Conservation (phyloP, 208 protist species). For the Angomonas ambiguus region DNA sequence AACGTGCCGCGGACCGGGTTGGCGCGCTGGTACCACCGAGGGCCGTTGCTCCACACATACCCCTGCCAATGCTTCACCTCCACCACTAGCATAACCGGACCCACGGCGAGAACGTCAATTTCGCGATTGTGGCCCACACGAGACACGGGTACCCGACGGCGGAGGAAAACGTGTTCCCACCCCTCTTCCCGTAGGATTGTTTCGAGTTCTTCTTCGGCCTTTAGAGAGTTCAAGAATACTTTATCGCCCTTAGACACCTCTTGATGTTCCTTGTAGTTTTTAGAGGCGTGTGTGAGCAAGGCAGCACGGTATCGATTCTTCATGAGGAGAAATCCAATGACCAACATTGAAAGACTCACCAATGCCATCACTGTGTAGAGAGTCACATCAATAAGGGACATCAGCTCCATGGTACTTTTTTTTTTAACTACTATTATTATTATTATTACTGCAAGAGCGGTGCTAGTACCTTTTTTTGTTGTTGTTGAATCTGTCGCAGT, state of each 20-base stretch:
- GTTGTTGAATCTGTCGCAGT: too few species aligned
- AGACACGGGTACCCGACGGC: constrained; percentile 66
- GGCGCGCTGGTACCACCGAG: constrained; percentile 74
- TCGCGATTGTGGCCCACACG: constrained; percentile 82
- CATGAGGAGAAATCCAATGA: constrained; percentile 37
- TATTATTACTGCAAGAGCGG: too few species aligned
- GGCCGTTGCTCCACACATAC: constrained; percentile 81
- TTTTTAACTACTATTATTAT: too few species aligned
- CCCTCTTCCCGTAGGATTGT: constrained; percentile 59
- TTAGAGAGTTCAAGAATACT: constrained; percentile 51
- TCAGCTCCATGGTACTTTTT: too few species aligned
- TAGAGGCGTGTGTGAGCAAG: constrained; percentile 32
- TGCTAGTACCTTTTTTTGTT: too few species aligned
- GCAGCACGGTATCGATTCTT: constrained; percentile 41
- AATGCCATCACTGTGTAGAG: constrained; percentile 38
- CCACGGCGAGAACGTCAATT: constrained; percentile 85
- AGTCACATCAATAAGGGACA: constrained; percentile 29
- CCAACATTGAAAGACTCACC: constrained; percentile 28
- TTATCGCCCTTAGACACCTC: constrained; percentile 25
- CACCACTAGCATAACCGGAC: constrained; percentile 72
- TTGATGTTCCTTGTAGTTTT: constrained; percentile 27
- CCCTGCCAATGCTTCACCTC: constrained; percentile 91
- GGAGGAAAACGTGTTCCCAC: constrained; percentile 76
- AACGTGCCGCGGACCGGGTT: constrained; percentile 34
- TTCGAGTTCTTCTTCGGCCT: constrained; percentile 72